Evolutionary conservation across 1,284 basidiomycete species (phyloP), one percentile per base, ranked within the genome.

Genomic region (Leccinum pachyderme): DNA sequence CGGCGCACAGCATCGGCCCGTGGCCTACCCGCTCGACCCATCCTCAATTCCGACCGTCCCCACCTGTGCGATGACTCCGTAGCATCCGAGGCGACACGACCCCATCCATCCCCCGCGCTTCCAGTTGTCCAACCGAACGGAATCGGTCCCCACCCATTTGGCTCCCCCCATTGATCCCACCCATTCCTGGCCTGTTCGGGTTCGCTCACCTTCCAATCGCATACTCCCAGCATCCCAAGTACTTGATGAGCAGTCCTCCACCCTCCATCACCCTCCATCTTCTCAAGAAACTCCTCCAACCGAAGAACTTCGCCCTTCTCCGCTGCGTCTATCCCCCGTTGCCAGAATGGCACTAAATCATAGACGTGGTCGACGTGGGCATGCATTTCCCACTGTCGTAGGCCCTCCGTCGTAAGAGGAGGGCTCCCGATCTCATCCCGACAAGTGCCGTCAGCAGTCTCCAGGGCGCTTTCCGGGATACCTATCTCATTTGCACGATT

Each of bases 341-440:
- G 73, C 83, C 84, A 86, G 63, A 82, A 84, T 1, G 75, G 74
- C 33, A 86, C 73, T 54, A 81, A 59, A 59, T 78, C 76, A 45
- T 69, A 67, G 22, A 78, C 71, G 7, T 74, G 72, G 54, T 83
- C 80, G 8, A 77, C 70, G 56, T 75, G 75, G 56, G 80, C 74
- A 41, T 79, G 77, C 60, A 77, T 75, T 60, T 87, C 86, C 64
- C 75, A 75, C 49, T 70, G 72, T 39, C 73, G 76, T 49, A 79
- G 66, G 50, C 78, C 78, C 33, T 74, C 71, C 27, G 61, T 65
- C 12, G 73, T 74, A 48, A 75, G 63, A 8, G 69, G 63, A 35
- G 60, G 60, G 39, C 59, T 59, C 51, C 61, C 60, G 39, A 61
- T 50, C 49, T 62, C 24, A 54, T 61, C 61, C 64, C 67, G 66